Percentiles rank a stretch among this genome's conserved stretches.
Evolutionary conservation across 495 filamentous ascomycete genomes (phyloP).

Genomic region (Hypoxylon fragiforme): DNA sequence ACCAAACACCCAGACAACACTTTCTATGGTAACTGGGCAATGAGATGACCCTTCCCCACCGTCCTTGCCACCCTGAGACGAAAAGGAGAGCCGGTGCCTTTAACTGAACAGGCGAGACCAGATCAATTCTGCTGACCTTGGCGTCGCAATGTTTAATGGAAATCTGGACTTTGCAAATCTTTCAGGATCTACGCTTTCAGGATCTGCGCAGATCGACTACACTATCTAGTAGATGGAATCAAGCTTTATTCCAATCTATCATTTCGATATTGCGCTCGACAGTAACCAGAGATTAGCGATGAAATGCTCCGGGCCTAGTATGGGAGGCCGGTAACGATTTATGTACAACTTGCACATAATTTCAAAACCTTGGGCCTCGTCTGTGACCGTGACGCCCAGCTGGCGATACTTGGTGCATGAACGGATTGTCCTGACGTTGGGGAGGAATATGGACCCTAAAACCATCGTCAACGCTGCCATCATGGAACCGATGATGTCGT

Average conservation of each 20-base stretch:
- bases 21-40: too few relatives aligned
- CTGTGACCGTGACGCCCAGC: neutral
- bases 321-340: too few relatives aligned
- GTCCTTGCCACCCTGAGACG: conserved; percentile 24
- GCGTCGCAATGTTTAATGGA: neutral
- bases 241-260: conserved; percentile 11
- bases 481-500: neutral
- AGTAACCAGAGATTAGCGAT: neutral
- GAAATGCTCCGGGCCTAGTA: too few relatives aligned
- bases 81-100: conserved; percentile 19
- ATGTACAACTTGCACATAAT: too few relatives aligned
- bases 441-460: neutral
- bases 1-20: conserved; percentile 15
- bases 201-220: neutral
- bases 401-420: neutral
- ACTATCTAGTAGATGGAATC: conserved; percentile 2
- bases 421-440: conserved; percentile 4
- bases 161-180: neutral
- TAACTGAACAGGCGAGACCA: neutral
- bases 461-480: neutral
- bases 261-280: conserved; percentile 11
- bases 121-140: conserved; percentile 2
- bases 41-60: conserved; percentile 26
- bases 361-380: neutral
- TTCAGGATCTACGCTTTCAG: neutral